A percentile compares a stretch with the other conserved stretches of the same genome.
phyloP scores from a whole-genome alignment of 1,284 basidiomycete genomes.

The Macrocybe sp. region DNA sequence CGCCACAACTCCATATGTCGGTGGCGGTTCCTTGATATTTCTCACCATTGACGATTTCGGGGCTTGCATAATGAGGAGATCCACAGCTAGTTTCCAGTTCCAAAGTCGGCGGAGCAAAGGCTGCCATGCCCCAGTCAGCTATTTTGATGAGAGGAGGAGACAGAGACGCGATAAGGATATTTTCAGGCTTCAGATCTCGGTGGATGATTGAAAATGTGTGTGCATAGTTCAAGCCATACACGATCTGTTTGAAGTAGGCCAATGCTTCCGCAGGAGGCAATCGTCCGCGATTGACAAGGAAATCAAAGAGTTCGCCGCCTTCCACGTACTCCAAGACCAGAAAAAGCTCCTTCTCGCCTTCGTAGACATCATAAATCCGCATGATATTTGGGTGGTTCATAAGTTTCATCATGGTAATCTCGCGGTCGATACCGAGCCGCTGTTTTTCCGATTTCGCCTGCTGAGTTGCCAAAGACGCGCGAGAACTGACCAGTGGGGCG shows the following conservation, averaged over 20 bases:
- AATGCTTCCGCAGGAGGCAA: conserved; percentile 83
- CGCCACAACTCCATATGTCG: conserved; percentile 94
- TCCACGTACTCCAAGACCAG: conserved; percentile 97
- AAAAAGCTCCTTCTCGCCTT: conserved; percentile 89
- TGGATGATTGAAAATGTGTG: conserved; percentile 99
- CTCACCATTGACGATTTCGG: conserved; percentile 95
- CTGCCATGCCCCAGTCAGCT: conserved; percentile 99
- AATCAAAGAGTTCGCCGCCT: conserved; percentile 98
- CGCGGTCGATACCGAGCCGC: conserved; percentile 89
- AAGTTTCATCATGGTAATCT: conserved; percentile 99
- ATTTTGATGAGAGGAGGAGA: conserved; percentile 90
- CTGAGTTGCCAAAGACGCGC: conserved; percentile 70
- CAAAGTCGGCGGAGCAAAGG: conserved; percentile 74
- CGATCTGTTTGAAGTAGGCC: conserved; percentile 95
- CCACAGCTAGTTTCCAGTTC: conserved; percentile 97
- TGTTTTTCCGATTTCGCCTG: conserved; percentile 83
- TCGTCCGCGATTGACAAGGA: conserved; percentile 86
- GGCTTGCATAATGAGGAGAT: conserved; percentile 96
- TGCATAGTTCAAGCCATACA: conserved; percentile 95
- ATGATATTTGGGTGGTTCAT: conserved; percentile 98
- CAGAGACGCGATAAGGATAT: conserved; percentile 85
- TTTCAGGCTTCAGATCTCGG: conserved; percentile 98
- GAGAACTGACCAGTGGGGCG: conserved; percentile 75
- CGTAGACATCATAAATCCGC: conserved; percentile 96
- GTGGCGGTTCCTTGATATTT: conserved; percentile 92